Conservation (phyloP, 306 rosid species). For the Medicago truncatula region DNA sequence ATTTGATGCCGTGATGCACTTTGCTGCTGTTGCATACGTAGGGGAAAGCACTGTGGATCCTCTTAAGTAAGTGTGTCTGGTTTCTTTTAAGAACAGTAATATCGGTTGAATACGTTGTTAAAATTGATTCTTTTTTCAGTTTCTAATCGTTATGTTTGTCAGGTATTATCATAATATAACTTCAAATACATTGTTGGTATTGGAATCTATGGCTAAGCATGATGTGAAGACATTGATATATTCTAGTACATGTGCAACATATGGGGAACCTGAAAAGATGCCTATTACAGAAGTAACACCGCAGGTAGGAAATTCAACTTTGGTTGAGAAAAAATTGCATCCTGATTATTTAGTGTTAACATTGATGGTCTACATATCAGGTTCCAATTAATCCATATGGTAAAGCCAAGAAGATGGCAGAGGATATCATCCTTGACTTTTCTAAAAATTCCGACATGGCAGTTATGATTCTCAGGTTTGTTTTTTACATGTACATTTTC, state of each 20-base stretch:
- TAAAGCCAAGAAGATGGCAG: slow-evolving; percentile 98
- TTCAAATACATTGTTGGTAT: slow-evolving; percentile 79
- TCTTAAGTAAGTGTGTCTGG: slow-evolving; percentile 70
- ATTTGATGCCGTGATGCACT: slow-evolving; percentile 97
- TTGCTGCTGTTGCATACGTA: slow-evolving; percentile 98
- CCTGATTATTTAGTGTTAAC: slow-evolving; percentile 12
- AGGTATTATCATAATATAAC: slow-evolving; percentile 99
- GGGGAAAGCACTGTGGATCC: slow-evolving; percentile 97
- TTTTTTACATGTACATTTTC: slow-evolving; percentile 18
- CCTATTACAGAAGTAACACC: slow-evolving; percentile 89
- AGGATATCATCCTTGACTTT: slow-evolving; percentile 91
- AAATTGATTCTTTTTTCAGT: slow-evolving; percentile 24
- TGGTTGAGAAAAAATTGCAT: slow-evolving; percentile 31
- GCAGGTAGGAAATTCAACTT: slow-evolving; percentile 60
- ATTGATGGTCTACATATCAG: slow-evolving; percentile 50
- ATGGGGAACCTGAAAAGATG: slow-evolving; percentile 95
- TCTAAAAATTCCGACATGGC: slow-evolving; percentile 93
- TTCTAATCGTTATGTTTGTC: slow-evolving; percentile 34
- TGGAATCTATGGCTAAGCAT: slow-evolving; percentile 83
- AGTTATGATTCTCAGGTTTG: slow-evolving; percentile 88
- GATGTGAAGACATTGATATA: slow-evolving; percentile 90
- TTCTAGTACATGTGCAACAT: slow-evolving; percentile 97
- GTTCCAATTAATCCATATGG: slow-evolving; percentile 95
- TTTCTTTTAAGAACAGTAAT: slow-evolving; percentile 32
- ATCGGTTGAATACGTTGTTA: slow-evolving; percentile 29